phyloP scores from a whole-genome alignment of 1,284 basidiomycete genomes.

The Phellinidium pouzarii region DNA sequence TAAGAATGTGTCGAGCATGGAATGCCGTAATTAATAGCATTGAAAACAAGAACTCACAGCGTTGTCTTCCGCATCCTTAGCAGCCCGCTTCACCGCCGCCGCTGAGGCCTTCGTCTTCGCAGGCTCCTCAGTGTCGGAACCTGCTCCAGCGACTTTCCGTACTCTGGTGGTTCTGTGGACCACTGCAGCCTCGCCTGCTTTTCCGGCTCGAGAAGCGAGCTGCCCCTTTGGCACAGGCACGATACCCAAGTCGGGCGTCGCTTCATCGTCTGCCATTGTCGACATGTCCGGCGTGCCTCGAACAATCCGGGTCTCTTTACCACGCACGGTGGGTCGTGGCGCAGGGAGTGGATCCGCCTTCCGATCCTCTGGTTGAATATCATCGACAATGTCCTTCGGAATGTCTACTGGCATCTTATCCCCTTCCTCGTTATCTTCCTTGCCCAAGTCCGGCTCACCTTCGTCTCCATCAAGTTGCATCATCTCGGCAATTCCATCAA shows the following conservation, averaged over 20 bases:
- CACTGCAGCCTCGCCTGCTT: constrained; percentile 11
- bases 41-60: background rate
- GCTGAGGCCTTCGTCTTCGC: background rate
- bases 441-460: constrained; percentile 14
- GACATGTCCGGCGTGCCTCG: constrained; percentile 19
- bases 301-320: constrained; percentile 1
- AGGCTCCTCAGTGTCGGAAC: background rate
- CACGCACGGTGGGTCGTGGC: constrained; percentile 1
- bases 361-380: constrained; percentile 8
- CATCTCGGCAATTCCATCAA: constrained; percentile 17
- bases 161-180: constrained; percentile 8
- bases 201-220: constrained; percentile 9
- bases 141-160: background rate
- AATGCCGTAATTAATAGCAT: background rate
- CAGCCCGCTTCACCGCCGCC: background rate
- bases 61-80: background rate
- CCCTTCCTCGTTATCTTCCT: constrained; percentile 20
- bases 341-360: background rate
- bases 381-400: constrained; percentile 7
- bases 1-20: background rate
- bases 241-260: constrained; percentile 14
- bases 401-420: constrained; percentile 10
- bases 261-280: constrained; percentile 23
- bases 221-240: constrained; percentile 8
- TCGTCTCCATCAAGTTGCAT: constrained; percentile 15